Evolutionary conservation across 2,329 filamentous ascomycete genomes (phyloP).

Genomic region (Xylaria sp.): DNA sequence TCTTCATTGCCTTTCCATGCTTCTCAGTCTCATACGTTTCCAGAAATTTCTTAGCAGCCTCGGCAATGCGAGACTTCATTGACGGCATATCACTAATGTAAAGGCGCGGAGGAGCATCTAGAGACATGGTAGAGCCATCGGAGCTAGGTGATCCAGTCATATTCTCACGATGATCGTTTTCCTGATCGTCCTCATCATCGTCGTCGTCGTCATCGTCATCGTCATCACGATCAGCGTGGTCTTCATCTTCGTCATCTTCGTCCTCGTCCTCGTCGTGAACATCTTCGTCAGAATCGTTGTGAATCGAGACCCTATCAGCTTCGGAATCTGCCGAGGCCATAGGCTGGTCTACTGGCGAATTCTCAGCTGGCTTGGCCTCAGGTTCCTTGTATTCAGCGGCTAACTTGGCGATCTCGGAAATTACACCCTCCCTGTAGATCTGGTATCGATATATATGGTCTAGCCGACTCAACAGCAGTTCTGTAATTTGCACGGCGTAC

Average conservation of each 20-base stretch:
- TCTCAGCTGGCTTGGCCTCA: slow-evolving; percentile 48
- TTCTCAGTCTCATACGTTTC: slow-evolving; percentile 83
- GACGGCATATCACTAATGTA: slow-evolving; percentile 63
- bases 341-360: slow-evolving; percentile 48
- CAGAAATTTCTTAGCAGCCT: slow-evolving; percentile 84
- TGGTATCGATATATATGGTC: slow-evolving; percentile 94
- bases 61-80: slow-evolving; percentile 77
- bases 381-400: slow-evolving; percentile 63
- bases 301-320: slow-evolving; percentile 52
- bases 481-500: slow-evolving; percentile 87
- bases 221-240: slow-evolving; percentile 63
- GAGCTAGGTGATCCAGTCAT: slow-evolving; percentile 77
- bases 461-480: slow-evolving; percentile 84
- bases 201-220: slow-evolving; percentile 64
- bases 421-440: slow-evolving; percentile 96
- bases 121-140: slow-evolving; percentile 72
- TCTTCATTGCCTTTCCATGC: slow-evolving; percentile 76
- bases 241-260: slow-evolving; percentile 51
- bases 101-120: slow-evolving; percentile 65
- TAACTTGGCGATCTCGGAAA: slow-evolving; percentile 87
- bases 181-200: slow-evolving; percentile 61
- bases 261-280: slow-evolving; percentile 30
- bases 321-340: slow-evolving; percentile 51
- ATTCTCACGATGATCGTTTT: slow-evolving; percentile 60
- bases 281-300: slow-evolving; percentile 62